Conservation (phyloP, 345 rosid genomes). For the Corchorus capsularis region DNA sequence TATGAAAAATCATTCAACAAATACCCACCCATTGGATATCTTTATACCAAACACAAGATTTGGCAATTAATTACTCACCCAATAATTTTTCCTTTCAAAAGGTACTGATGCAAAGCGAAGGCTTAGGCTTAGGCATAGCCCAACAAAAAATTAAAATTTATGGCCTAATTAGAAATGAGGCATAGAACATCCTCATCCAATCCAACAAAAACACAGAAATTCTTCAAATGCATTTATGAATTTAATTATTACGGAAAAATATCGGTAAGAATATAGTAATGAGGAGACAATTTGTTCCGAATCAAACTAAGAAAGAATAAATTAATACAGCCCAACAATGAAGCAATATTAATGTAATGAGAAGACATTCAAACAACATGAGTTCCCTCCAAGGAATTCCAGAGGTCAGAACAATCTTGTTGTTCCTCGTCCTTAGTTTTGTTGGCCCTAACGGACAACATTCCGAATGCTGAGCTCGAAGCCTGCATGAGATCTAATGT, state of each 20-base stretch:
- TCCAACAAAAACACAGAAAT: not conserved
- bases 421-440: constrained; percentile 33
- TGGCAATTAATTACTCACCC: too few species aligned
- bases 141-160: not conserved
- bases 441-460: constrained; percentile 29
- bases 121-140: too few species aligned
- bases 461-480: constrained; percentile 39
- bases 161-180: not conserved
- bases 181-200: not conserved
- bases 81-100: too few species aligned
- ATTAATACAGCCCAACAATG: not conserved
- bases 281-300: not conserved
- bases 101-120: too few species aligned
- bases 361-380: constrained; percentile 14
- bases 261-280: not conserved
- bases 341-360: not conserved
- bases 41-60: too few species aligned
- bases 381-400: constrained; percentile 38
- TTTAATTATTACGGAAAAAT: not conserved
- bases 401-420: constrained; percentile 36
- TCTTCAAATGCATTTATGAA: constrained; percentile 1
- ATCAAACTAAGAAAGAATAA: not conserved
- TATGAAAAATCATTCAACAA: too few species aligned
- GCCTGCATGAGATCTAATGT: constrained; percentile 58
- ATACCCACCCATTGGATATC: too few species aligned